Conservation (phyloP, 2,329 filamentous ascomycete species). For the Dryadomyces quercivorus region DNA sequence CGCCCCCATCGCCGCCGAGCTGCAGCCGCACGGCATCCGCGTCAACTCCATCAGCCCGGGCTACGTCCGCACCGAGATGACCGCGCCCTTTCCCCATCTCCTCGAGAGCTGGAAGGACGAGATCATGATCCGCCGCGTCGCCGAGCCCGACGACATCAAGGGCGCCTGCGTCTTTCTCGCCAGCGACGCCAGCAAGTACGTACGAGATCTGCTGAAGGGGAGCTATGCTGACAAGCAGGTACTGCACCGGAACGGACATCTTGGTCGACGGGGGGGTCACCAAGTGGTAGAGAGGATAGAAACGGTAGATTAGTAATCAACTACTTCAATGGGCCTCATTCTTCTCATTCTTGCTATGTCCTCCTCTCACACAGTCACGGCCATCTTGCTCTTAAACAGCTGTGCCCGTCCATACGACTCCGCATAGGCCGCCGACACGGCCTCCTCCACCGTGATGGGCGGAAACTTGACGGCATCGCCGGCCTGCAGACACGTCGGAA, state of each 20-base stretch:
- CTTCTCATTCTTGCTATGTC: neutral
- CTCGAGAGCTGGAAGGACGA: conserved; percentile 52
- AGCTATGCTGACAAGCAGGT: neutral
- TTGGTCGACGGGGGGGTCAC: conserved; percentile 10
- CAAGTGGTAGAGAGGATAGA: conserved; percentile 8
- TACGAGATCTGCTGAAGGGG: neutral
- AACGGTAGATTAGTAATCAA: neutral
- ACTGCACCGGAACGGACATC: conserved; percentile 9
- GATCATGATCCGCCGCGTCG: conserved; percentile 59
- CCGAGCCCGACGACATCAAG: conserved; percentile 45
- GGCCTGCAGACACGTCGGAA: conserved; percentile 2
- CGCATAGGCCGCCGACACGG: conserved; percentile 6
- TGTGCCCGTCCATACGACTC: conserved; percentile 10
- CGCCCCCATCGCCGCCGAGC: conserved; percentile 48
- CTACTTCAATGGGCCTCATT: no score
- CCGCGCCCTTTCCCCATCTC: conserved; percentile 52
- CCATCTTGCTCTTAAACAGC: conserved; percentile 5
- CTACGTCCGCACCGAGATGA: conserved; percentile 61
- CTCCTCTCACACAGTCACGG: neutral
- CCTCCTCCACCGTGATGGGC: conserved; percentile 7
- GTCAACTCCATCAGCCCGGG: conserved; percentile 57
- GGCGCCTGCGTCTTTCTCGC: conserved; percentile 49
- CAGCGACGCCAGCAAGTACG: conserved; percentile 40
- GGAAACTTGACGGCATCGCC: conserved; percentile 4
- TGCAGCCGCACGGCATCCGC: conserved; percentile 49